Evolutionary conservation across 1,284 basidiomycete species (phyloP).

Genomic region (Schizophyllum commune): DNA sequence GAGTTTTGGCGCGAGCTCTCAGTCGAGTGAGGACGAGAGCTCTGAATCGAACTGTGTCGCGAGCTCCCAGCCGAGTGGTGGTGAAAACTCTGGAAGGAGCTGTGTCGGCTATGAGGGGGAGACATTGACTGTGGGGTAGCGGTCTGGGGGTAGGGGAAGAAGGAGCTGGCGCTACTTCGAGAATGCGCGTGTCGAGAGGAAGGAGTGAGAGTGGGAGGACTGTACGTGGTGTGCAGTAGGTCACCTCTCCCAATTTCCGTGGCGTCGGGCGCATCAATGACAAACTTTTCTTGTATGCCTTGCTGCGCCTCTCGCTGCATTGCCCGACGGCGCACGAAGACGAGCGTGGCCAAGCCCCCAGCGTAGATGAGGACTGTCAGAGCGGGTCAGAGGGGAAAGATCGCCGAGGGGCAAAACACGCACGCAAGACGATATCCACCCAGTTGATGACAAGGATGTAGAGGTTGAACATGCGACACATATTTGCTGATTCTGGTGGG

Average conservation of each 20-base stretch:
- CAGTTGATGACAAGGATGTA: slow-evolving; percentile 47
- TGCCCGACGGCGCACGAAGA: not conserved
- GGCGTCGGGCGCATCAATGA: not conserved
- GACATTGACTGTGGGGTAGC: not conserved
- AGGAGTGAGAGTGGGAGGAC: not conserved
- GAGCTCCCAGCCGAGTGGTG: too few relatives aligned
- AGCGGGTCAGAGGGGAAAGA: not conserved
- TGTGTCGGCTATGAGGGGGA: not conserved
- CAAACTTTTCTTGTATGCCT: not conserved
- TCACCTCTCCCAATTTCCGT: not conserved
- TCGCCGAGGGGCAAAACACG: slow-evolving; percentile 13
- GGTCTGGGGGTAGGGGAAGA: not conserved
- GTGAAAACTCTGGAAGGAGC: not conserved
- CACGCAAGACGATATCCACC: slow-evolving; percentile 47
- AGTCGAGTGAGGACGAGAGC: too few relatives aligned
- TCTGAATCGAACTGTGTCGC: too few relatives aligned
- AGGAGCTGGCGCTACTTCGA: not conserved
- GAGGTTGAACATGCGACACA: slow-evolving; percentile 41
- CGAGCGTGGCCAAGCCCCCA: not conserved
- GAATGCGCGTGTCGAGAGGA: not conserved
- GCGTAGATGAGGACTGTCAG: not conserved
- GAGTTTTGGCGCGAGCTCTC: too few relatives aligned
- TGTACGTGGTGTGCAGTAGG: not conserved
- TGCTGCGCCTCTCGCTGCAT: not conserved
- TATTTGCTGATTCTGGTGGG: slow-evolving; percentile 34